Conservation (phyloP, 2,329 filamentous ascomycete genomes). For the Aspergillus sp. region DNA sequence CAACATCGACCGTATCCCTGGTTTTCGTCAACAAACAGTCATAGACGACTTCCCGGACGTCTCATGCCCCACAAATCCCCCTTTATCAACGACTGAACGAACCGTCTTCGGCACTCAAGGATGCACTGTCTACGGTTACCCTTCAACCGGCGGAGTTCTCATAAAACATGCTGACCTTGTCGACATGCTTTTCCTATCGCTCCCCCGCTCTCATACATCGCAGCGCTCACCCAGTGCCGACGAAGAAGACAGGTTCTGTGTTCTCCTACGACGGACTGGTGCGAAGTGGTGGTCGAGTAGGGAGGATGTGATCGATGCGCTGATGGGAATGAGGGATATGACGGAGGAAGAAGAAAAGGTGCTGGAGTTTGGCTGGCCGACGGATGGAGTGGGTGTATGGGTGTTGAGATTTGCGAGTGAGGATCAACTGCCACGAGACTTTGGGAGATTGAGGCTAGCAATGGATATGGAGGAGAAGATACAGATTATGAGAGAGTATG, state of each 20-base stretch:
- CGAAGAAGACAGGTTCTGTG: conserved; percentile 14
- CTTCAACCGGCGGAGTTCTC: conserved; percentile 14
- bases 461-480: conserved; percentile 19
- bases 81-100: conserved; percentile 12
- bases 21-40: conserved; percentile 7
- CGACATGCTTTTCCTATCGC: conserved; percentile 17
- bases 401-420: conserved; percentile 14
- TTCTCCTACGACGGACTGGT: conserved; percentile 14
- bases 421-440: conserved; percentile 6
- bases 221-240: conserved; percentile 10
- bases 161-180: conserved; percentile 14
- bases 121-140: conserved; percentile 18
- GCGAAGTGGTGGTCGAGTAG: conserved; percentile 13
- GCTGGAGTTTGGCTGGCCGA: conserved; percentile 15
- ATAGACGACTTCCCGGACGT: background rate
- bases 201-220: conserved; percentile 8
- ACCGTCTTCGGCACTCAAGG: conserved; percentile 5
- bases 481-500: conserved; percentile 18
- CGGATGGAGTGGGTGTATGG: conserved; percentile 17
- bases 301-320: conserved; percentile 5
- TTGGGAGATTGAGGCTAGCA: conserved; percentile 16
- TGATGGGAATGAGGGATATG: conserved; percentile 3
- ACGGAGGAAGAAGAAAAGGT: conserved; percentile 14
- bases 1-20: conserved; percentile 5
- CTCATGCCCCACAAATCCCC: conserved; percentile 1